A percentile compares a stretch with the other conserved stretches of the same genome.
phyloP scores from a whole-genome alignment of 306 rosid genomes.

The Pterocarpus macrocarpus region DNA sequence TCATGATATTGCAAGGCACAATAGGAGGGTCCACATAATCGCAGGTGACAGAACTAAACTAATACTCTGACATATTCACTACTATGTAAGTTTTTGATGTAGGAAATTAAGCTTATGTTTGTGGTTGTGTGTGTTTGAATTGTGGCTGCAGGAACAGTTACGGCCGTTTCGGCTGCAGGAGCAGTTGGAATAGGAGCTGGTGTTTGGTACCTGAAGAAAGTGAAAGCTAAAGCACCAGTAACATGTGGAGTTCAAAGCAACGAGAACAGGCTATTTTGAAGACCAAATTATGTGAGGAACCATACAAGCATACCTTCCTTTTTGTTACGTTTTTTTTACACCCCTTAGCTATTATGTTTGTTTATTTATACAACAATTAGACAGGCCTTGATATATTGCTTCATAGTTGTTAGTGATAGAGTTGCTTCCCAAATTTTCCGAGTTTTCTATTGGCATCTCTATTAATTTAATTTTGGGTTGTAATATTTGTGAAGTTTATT shows the following conservation, averaged over 20 bases:
- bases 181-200: constrained; percentile 87
- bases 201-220: constrained; percentile 79
- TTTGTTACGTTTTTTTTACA: constrained; percentile 6
- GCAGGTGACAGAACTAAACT: constrained; percentile 69
- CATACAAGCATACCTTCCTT: constrained; percentile 43
- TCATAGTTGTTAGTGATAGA: constrained; percentile 29
- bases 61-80: not conserved
- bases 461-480: constrained; percentile 8
- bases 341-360: constrained; percentile 27
- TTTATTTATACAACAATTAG: constrained; percentile 37
- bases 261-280: constrained; percentile 89
- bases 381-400: constrained; percentile 34
- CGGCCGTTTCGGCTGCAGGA: constrained; percentile 77
- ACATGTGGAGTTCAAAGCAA: constrained; percentile 93
- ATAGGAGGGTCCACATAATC: constrained; percentile 64
- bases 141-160: constrained; percentile 71
- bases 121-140: constrained; percentile 14
- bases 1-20: constrained; percentile 56
- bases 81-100: constrained; percentile 2
- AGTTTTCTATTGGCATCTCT: constrained; percentile 31
- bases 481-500: constrained; percentile 9
- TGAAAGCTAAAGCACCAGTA: constrained; percentile 81
- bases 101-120: constrained; percentile 9
- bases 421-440: constrained; percentile 34
- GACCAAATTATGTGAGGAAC: constrained; percentile 8